phyloP scores from a whole-genome alignment of 768 basidiomycete species.

The Porpolomopsis calyptriformis region DNA sequence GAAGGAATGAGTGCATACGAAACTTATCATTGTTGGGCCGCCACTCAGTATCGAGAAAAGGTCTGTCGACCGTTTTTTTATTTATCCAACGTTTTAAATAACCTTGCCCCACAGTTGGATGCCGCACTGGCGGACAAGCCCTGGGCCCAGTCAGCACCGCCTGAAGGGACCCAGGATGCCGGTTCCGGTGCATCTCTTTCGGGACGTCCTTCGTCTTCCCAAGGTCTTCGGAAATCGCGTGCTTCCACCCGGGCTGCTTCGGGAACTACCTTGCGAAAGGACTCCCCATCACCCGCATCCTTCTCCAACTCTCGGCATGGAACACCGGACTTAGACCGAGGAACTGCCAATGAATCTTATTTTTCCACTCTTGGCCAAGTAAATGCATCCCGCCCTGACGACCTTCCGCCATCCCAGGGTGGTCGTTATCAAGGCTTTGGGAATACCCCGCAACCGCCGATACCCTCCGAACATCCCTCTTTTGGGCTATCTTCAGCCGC shows the following conservation, averaged over 20 bases:
- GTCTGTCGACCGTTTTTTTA: slow-evolving; percentile 27
- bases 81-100: slow-evolving; percentile 2
- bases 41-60: slow-evolving; percentile 90
- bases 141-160: slow-evolving; percentile 72
- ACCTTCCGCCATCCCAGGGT: slow-evolving; percentile 88
- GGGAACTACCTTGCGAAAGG: slow-evolving; percentile 37
- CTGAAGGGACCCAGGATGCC: slow-evolving; percentile 32
- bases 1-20: slow-evolving; percentile 53
- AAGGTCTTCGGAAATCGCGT: slow-evolving; percentile 82
- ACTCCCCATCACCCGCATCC: slow-evolving; percentile 48
- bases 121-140: slow-evolving; percentile 60
- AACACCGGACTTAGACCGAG: slow-evolving; percentile 47
- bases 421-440: slow-evolving; percentile 93
- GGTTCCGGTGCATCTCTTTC: slow-evolving; percentile 37
- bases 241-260: slow-evolving; percentile 48
- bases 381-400: slow-evolving; percentile 68
- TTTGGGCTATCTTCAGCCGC: slow-evolving; percentile 67
- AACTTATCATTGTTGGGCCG: slow-evolving; percentile 90
- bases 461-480: slow-evolving; percentile 49
- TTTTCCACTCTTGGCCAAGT: slow-evolving; percentile 73
- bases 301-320: slow-evolving; percentile 31
- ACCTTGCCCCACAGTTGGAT: slow-evolving; percentile 49
- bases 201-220: slow-evolving; percentile 58
- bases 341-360: slow-evolving; percentile 75
- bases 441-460: slow-evolving; percentile 58